phyloP scores from a whole-genome alignment of 352 stramenopile species.

The Pythium dissotocum region DNA sequence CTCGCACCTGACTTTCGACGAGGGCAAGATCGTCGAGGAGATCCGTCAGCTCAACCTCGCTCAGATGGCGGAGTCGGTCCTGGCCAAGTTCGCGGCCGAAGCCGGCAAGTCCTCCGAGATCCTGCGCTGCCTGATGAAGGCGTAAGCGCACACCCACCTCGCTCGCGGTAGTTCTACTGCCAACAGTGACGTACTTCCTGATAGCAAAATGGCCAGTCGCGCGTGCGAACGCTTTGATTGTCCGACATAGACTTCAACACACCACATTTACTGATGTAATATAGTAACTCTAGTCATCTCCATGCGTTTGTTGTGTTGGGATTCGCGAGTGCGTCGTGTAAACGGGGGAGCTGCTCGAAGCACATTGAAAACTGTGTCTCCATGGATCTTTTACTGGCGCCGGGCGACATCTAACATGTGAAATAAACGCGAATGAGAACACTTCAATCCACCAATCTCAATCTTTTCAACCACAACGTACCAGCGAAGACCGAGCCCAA shows the following conservation, averaged over 20 bases:
- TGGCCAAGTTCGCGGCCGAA: constrained; percentile 55
- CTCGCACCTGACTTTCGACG: constrained; percentile 81
- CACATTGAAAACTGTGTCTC: background rate
- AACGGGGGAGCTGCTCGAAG: background rate
- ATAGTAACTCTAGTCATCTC: constrained; percentile 26
- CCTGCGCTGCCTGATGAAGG: constrained; percentile 50
- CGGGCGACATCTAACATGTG: background rate
- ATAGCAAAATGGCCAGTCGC: constrained; percentile 3
- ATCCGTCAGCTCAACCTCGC: constrained; percentile 73
- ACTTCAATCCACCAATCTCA: background rate
- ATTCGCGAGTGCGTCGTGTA: background rate
- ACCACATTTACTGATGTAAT: constrained; percentile 26
- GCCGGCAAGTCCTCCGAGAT: constrained; percentile 57
- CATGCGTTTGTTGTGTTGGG: background rate
- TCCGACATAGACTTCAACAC: constrained; percentile 10
- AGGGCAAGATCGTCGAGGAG: constrained; percentile 76
- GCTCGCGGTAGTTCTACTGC: background rate
- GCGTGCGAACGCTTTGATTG: background rate
- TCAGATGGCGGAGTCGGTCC: constrained; percentile 51
- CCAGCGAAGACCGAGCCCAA: constrained; percentile 72
- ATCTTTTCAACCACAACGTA: constrained; percentile 16
- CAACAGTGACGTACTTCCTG: background rate
- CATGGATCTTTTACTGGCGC: background rate
- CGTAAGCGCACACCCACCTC: constrained; percentile 17
- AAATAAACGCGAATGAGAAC: background rate